Conservation (phyloP, 805 yeast species). For the Torulaspora gathmanii region DNA sequence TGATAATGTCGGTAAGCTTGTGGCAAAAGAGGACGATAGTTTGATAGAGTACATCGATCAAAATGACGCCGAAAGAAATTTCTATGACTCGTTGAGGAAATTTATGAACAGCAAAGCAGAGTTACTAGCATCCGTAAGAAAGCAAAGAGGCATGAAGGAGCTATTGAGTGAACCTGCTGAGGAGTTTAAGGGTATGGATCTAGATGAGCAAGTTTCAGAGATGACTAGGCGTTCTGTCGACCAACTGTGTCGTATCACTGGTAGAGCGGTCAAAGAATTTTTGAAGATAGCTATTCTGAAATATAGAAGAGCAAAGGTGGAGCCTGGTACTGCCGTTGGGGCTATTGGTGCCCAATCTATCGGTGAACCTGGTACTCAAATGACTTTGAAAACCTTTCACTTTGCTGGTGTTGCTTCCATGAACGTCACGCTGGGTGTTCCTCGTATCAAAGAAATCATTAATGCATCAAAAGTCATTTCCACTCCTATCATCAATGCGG, state of each 20-base stretch:
- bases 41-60: slow-evolving; percentile 72
- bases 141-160: slow-evolving; percentile 46
- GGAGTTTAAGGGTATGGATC: slow-evolving; percentile 41
- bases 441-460: slow-evolving; percentile 97
- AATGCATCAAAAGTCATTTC: slow-evolving; percentile 93
- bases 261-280: slow-evolving; percentile 56
- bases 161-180: slow-evolving; percentile 42
- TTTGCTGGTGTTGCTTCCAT: slow-evolving; percentile 99
- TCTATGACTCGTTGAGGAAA: slow-evolving; percentile 68
- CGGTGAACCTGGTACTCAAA: slow-evolving; percentile 99
- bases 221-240: slow-evolving; percentile 46
- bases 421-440: slow-evolving; percentile 98
- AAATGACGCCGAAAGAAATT: slow-evolving; percentile 80
- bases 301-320: slow-evolving; percentile 86
- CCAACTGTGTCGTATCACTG: slow-evolving; percentile 65
- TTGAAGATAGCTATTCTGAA: slow-evolving; percentile 72
- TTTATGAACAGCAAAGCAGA: slow-evolving; percentile 56
- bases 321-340: slow-evolving; percentile 99
- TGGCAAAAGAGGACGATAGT: slow-evolving; percentile 42
- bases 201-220: slow-evolving; percentile 38
- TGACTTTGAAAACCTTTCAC: slow-evolving; percentile 95
- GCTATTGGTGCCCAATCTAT: slow-evolving; percentile 99
- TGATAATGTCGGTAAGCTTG: slow-evolving; percentile 64
- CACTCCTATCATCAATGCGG: slow-evolving; percentile 94
- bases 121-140: slow-evolving; percentile 53